Base-by-base conservation (phyloP, 495 filamentous ascomycete genomes). In the Neurospora sp. region DNA sequence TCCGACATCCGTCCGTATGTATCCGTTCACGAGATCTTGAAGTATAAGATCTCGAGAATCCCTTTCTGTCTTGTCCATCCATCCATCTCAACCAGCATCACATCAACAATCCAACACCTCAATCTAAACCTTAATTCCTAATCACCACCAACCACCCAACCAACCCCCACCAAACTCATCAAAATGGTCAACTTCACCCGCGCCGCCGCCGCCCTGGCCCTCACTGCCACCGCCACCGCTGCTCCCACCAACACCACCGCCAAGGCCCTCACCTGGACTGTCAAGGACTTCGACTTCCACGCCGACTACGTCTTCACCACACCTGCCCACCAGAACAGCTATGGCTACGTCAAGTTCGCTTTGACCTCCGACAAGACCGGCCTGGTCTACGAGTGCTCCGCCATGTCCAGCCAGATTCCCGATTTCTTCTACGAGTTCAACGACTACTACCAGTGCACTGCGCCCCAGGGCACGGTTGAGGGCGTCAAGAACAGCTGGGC, bases 401-500 rank as follows among this genome's bases (percentile, higher is more conserved):
- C 75, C 35, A 12, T 40, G 18, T 80, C 78, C 75, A 75, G 71
- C 72, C 77, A 76, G 69, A 73, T 82, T 7, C 44, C 31, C 2
- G 77, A 82, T 39, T 82, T 82, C 73, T 82, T 82, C 78, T 82
- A 80, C 75, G 80, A 80, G 44, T 77, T 73, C 46, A 37, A 77
- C 39, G 39, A 68, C 14, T 3, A 0, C 41, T 82, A 81, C 75
- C 73, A 70, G n/a, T 82, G 81, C 78, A 39, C 59, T 22, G 73
- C 76, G 10, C 37, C 41, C 72, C 1, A n/a, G 11, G 69, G 31
- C 39, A 41, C 31, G 68, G 39, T 7, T 7, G 41, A 16, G 48
- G 75, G 37, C 61, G 16, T 4, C 40, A 44, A 18, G 16, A 18
- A 7, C 12, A 53, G 46, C 46, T 11, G 71, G 69, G 77, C 79